These are phyloP conservation scores for Talaromyces albobiverticillius DNA, from an alignment of 2,329 filamentous ascomycete genomes.

Conservation along the genomic window DNA sequence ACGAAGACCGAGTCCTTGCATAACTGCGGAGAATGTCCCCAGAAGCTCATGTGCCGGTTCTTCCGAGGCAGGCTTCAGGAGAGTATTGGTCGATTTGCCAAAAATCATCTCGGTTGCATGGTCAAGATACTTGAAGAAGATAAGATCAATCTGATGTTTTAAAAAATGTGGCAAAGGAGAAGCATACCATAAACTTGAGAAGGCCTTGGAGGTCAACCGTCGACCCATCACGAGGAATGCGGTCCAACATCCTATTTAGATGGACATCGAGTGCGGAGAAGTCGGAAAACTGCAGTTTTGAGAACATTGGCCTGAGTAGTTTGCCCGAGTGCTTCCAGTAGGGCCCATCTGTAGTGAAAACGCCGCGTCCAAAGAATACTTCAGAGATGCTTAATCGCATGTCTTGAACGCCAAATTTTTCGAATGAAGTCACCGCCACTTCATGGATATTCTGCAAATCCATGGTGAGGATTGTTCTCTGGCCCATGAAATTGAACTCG, in stretches of 20 bases:
- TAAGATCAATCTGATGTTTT: too few species aligned
- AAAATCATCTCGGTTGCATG: slow-evolving; percentile 3
- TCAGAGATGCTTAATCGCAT: slow-evolving; percentile 9
- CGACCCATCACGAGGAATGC: slow-evolving; percentile 1
- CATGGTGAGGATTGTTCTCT: background rate
- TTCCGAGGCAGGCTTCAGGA: background rate
- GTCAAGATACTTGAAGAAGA: slow-evolving; percentile 6
- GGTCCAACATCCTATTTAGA: slow-evolving; percentile 1
- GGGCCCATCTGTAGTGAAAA: slow-evolving; percentile 69
- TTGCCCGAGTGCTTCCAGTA: slow-evolving; percentile 52
- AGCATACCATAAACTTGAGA: slow-evolving; percentile 5
- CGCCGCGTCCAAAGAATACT: slow-evolving; percentile 45
- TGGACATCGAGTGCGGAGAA: slow-evolving; percentile 2
- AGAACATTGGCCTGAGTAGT: background rate
- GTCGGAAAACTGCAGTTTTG: background rate
- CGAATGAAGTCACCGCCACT: slow-evolving; percentile 4
- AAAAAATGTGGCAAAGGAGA: too few species aligned
- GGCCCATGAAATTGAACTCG: slow-evolving; percentile 7
- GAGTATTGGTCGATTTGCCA: slow-evolving; percentile 6
- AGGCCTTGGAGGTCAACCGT: slow-evolving; percentile 5
- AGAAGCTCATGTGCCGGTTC: background rate
- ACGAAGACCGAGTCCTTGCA: background rate
- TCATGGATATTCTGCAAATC: slow-evolving; percentile 6
- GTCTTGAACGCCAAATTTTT: slow-evolving; percentile 5
- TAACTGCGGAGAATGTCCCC: background rate